phyloP scores from a whole-genome alignment of 257 asterid genomes.

The Gentiana dahurica region DNA sequence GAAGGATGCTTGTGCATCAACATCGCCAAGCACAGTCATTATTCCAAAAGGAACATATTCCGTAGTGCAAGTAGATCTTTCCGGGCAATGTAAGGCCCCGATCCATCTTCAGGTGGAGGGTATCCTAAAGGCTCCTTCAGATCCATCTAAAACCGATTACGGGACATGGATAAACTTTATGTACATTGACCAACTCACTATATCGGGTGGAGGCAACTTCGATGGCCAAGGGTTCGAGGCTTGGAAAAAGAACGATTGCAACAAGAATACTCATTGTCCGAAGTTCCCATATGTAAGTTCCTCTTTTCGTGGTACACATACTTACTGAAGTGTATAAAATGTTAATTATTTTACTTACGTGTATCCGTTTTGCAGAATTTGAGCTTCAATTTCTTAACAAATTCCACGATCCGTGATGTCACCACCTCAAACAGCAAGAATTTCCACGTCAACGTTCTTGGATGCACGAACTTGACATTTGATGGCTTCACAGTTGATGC shows the following conservation, averaged over 20 bases:
- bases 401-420: not conserved
- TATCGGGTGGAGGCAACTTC: constrained; percentile 39
- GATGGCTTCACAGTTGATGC: not conserved
- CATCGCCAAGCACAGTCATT: constrained; percentile 12
- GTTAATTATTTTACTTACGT: not conserved
- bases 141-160: constrained; percentile 9
- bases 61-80: constrained; percentile 11
- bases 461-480: not conserved
- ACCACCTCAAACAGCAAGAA: constrained; percentile 7
- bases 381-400: not conserved
- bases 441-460: not conserved
- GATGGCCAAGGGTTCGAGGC: constrained; percentile 35
- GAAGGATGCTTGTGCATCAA: constrained; percentile 21
- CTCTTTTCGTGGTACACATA: not conserved
- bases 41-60: constrained; percentile 27
- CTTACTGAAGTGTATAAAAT: not conserved
- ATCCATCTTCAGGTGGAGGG: constrained; percentile 29
- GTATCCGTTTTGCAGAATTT: not conserved
- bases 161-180: constrained; percentile 31
- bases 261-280: constrained; percentile 15
- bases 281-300: constrained; percentile 21
- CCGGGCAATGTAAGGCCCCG: constrained; percentile 20
- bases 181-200: constrained; percentile 19
- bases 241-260: constrained; percentile 34
- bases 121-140: constrained; percentile 25